Base-by-base conservation (phyloP, 257 asterid species). In the Mitragyna speciosa region DNA sequence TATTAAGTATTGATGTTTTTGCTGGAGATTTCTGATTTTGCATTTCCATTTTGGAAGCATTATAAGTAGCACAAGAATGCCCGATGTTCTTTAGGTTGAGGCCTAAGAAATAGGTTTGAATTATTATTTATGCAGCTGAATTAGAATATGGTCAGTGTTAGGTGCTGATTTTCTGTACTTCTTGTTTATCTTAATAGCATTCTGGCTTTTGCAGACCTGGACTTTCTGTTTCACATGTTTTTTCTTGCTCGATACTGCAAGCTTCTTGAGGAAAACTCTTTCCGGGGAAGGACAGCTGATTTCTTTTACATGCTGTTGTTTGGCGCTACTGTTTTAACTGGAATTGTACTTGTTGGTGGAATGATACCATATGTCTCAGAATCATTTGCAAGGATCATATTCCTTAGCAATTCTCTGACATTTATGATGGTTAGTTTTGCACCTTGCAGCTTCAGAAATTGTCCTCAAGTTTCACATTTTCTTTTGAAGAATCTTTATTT, bases 161-260 rank as follows among this genome's bases (percentile, higher is more conserved):
- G 31, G 72, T 12, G 24, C 56, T 82, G 54, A 24, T 52, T 56
- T 49, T 47, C 70, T 30, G 26, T 7, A 5, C 24, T 54, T 43
- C 20, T 41, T 48, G 31, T 59, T 52, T 77, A 67, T 77, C 52
- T n/a, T 43, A 47, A 28, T 77, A 45, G 69, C 17, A 16, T 76
- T 71, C 77, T 84, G 14, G 12, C 51, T 22, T 74, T 83, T 82
- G 59, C 99, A 96, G 99, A 96, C 80, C 86, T 96, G 96, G 98
- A 96, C 89, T 96, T 96, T 80, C 84, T 96, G 89, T 96, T 96
- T 86, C 99, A 96, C 95, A 96, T 96, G 99, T 96, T 96, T 93
- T 96, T 96, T 86, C 95, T 96, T 78, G 99, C 97, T 75, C 96
- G 99, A 22, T 96, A 96, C 92, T 96, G 98, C 94, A 96, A 94